Percentiles rank a stretch among this genome's conserved stretches.
phyloP scores from a whole-genome alignment of 2,329 filamentous ascomycete species.

The Hypoxylon sp. region DNA sequence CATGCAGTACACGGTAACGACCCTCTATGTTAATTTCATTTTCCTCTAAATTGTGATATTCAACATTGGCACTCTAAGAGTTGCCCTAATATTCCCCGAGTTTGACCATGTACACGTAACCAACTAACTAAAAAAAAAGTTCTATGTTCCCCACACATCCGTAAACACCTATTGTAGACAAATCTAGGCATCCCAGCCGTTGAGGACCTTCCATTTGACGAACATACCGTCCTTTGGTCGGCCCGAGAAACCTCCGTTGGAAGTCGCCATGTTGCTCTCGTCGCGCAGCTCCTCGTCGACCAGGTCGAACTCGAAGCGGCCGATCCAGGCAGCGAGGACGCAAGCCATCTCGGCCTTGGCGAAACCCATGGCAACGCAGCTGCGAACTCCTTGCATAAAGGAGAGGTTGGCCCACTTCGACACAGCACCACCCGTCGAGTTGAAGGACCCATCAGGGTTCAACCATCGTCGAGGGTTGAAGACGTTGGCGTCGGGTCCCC shows the following conservation, averaged over 20 bases:
- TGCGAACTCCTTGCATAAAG: conserved; percentile 68
- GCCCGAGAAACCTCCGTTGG: conserved; percentile 35
- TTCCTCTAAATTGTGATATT: conserved; percentile 16
- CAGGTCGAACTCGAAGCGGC: conserved; percentile 40
- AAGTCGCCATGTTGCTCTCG: conserved; percentile 37
- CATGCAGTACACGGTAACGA: not conserved
- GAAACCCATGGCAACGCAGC: conserved; percentile 73
- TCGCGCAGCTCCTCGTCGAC: conserved; percentile 29
- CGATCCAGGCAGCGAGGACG: conserved; percentile 61
- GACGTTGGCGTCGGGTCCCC: conserved; percentile 72
- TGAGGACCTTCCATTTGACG: conserved; percentile 29
- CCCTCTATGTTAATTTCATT: conserved; percentile 19
- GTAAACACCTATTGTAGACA: not conserved
- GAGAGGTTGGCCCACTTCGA: conserved; percentile 70
- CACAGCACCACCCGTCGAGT: conserved; percentile 59
- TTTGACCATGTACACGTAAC: conserved; percentile 14
- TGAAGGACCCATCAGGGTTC: conserved; percentile 46
- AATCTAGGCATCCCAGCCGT: conserved; percentile 17
- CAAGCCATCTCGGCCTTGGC: conserved; percentile 76
- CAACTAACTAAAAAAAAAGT: conserved; percentile 3
- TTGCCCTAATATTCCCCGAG: conserved; percentile 4
- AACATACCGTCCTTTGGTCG: conserved; percentile 38
- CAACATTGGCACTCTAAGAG: conserved; percentile 17
- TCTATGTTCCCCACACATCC: conserved; percentile 8
- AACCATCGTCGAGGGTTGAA: conserved; percentile 74